Evolutionary conservation across 345 rosid genomes (phyloP), one percentile per base, ranked within the genome.

Genomic region (Kandelia obovata): DNA sequence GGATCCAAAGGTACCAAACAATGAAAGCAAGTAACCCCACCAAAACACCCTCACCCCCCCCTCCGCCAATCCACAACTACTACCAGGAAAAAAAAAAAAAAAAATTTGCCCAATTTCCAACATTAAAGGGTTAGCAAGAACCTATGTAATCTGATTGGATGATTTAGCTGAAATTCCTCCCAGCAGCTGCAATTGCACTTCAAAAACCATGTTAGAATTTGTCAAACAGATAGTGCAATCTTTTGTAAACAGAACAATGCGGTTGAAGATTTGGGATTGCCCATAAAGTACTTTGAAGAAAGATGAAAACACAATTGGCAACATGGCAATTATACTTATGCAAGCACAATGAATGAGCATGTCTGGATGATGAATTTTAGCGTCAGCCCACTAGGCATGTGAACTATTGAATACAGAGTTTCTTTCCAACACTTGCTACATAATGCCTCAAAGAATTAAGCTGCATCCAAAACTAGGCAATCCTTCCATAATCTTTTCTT

Each of bases 401-500:
- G 92, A 88, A 83, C 93, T 78, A 75, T 73, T 66, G 68, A 53
- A 68, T 74, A 84, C 88, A 83, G 21, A 70, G 67, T 78, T 80
- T 78, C 84, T 84, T 77, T 76, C 82, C 84, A 78, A 83, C 78
- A 76, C 80, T 83, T 78, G 83, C 70, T 71, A 88, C 82, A 76
- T 65, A 75, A 76, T 75, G 49, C 19, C 49, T 43, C 49, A 43
- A 43, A 43, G 49, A 43, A 43, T 43, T 43, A 43, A 43, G 5
- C 49, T 28, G 72, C 75, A 74, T 65, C 67, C 79, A 53, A 78
- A 81, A 77, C 83, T 81, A 92, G 63, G 87, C 78, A 76, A 88
- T 88, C 83, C 89, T 90, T 81, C 93, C 99, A 67, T 84, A 81
- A 77, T 95, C 97, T 81, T 85, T 88, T 85, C 89, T 92, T 73